Conservation (phyloP, 2,329 filamentous ascomycete species). For the Fusarium sp. region DNA sequence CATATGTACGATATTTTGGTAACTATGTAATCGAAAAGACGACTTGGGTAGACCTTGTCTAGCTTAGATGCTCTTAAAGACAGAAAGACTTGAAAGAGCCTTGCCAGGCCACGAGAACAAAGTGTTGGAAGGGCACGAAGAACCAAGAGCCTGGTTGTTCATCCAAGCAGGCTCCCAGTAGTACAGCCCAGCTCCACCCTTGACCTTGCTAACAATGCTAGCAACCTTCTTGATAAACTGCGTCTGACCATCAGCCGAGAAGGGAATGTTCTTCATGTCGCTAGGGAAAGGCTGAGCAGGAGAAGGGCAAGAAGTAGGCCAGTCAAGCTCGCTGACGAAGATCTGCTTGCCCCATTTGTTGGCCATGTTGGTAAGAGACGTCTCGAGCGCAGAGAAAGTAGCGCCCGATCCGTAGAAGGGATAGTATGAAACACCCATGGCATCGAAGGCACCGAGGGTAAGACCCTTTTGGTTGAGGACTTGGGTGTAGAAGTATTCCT, state of each 20-base stretch:
- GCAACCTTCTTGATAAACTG: constrained; percentile 70
- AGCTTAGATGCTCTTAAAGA: constrained; percentile 64
- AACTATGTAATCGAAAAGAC: too few species aligned
- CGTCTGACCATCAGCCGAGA: constrained; percentile 70
- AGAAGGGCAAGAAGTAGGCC: constrained; percentile 71
- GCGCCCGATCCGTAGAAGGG: constrained; percentile 73
- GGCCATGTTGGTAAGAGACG: constrained; percentile 67
- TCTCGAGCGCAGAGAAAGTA: constrained; percentile 65
- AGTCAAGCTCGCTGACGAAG: constrained; percentile 76
- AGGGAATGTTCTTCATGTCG: constrained; percentile 68
- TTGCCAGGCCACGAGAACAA: constrained; percentile 67
- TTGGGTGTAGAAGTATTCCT: constrained; percentile 72
- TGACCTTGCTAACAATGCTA: constrained; percentile 61
- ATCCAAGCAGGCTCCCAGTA: constrained; percentile 83
- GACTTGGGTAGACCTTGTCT: too few species aligned
- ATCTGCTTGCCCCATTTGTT: constrained; percentile 71
- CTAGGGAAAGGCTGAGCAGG: constrained; percentile 68
- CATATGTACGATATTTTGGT: too few species aligned
- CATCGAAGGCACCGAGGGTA: constrained; percentile 69
- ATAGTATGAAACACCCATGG: constrained; percentile 79
- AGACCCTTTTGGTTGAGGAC: constrained; percentile 61
- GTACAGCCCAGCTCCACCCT: constrained; percentile 68
- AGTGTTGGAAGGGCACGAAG: constrained; percentile 71
- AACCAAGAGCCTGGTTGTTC: constrained; percentile 70
- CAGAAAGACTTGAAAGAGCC: constrained; percentile 65